Conservation (phyloP, 2,329 filamentous ascomycete species). For the Xylariaceae sp. region DNA sequence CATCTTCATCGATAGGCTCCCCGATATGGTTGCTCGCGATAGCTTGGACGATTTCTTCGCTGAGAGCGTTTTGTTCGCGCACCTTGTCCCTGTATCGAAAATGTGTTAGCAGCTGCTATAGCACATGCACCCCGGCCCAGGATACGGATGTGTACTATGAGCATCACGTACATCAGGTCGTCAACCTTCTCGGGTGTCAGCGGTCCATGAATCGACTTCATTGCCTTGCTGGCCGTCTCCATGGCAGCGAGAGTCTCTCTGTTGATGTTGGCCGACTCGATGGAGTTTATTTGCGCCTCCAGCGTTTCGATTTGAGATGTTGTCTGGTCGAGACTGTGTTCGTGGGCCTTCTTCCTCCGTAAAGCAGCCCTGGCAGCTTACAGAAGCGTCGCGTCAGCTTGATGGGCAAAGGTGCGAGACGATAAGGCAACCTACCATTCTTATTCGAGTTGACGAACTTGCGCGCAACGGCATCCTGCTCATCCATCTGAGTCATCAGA, state of each 20-base stretch:
- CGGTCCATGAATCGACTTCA: slow-evolving; percentile 87
- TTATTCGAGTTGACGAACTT: slow-evolving; percentile 89
- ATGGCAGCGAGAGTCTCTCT: slow-evolving; percentile 91
- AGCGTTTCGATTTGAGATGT: slow-evolving; percentile 82
- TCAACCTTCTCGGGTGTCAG: slow-evolving; percentile 94
- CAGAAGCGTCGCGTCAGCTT: slow-evolving; percentile 10
- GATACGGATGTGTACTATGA: slow-evolving; percentile 1
- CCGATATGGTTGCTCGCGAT: slow-evolving; percentile 65
- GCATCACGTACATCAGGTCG: slow-evolving; percentile 70
- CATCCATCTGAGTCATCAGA: slow-evolving; percentile 82
- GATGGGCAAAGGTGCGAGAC: slow-evolving; percentile 10
- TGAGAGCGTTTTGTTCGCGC: slow-evolving; percentile 84
- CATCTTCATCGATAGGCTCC: slow-evolving; percentile 72
- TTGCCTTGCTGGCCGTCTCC: slow-evolving; percentile 82
- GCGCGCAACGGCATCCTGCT: slow-evolving; percentile 80
- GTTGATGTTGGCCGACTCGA: slow-evolving; percentile 98
- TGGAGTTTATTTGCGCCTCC: slow-evolving; percentile 91
- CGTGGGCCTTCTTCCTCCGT: slow-evolving; percentile 88
- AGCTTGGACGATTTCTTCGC: slow-evolving; percentile 83
- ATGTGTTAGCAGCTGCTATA: slow-evolving; percentile 5
- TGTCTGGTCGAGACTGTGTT: slow-evolving; percentile 88
- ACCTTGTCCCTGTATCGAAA: slow-evolving; percentile 65
- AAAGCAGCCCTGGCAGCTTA: slow-evolving; percentile 84
- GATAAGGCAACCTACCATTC: slow-evolving; percentile 56
- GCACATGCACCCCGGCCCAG: background rate